Base-by-base conservation (phyloP, 2,329 filamentous ascomycete genomes). In the Aspergillus thermomutatus region DNA sequence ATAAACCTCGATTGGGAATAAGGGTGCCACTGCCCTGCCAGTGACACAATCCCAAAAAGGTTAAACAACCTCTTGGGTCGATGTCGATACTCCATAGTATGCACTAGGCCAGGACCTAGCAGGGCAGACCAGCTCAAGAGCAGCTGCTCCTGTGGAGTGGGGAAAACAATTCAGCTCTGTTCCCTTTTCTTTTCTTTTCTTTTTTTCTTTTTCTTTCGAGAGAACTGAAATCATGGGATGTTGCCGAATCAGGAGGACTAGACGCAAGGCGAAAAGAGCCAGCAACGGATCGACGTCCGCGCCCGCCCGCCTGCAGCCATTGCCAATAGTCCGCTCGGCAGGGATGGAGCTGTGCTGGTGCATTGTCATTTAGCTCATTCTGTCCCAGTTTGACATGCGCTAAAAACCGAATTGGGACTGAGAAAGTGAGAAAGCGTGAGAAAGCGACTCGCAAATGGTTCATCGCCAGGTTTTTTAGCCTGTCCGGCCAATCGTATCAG, bases 251-350 rank as follows among this genome's bases (percentile, higher is more conserved):
- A 68, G 62, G 57, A 61, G 58, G 57, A 43, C 54, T 49, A 57
- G 63, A 69, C 61, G 68, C 63, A 72, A 72, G 67, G 70, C 63
- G 58, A 62, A 54, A 62, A 61, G 62, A 66, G 62, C 62, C 64
- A 65, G 58, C 57, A 50, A 65, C 64, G 65, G 71, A 72, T 73
- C 71, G 71, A 72, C 71, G 67, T 65, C 64, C 69, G 68, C 56
- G 64, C 65, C 67, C 66, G 66, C 52, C 59, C 62, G 57, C 60
- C 21, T 58, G 58, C 66, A 65, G 66, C 67, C 67, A 70, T 69
- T 71, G 66, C 64, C 71, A 72, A 72, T 72, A 73, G 71, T 73
- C 61, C 52, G 57, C 63, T 68, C 65, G 65, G 62, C 67, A 71
- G 60, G 64, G 64, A 67, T 63, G 62, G 55, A 51, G 53, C 34